These are phyloP conservation scores for Pulicaria dysenterica DNA, from an alignment of 129 eudicot species.

Conservation along the genomic window DNA sequence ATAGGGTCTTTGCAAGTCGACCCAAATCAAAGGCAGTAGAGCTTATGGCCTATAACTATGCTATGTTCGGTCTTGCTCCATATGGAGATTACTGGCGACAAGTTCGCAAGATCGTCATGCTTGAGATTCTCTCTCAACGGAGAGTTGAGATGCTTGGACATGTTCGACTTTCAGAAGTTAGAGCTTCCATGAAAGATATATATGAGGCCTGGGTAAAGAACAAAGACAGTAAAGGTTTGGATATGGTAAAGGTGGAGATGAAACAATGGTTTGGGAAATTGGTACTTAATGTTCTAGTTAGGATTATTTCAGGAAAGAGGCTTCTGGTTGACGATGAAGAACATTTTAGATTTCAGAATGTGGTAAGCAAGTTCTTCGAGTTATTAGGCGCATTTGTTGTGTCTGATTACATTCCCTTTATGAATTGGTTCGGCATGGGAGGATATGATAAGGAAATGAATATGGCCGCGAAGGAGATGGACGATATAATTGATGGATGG, in stretches of 20 bases:
- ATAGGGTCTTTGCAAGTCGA: slow-evolving; percentile 29
- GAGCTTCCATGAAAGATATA: slow-evolving; percentile 14
- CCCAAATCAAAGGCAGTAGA: slow-evolving; percentile 19
- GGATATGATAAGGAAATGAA: slow-evolving; percentile 41
- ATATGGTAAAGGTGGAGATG: slow-evolving; percentile 30
- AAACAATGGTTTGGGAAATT: slow-evolving; percentile 24
- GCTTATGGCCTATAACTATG: slow-evolving; percentile 38
- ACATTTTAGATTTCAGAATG: neutral
- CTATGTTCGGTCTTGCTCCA: slow-evolving; percentile 27
- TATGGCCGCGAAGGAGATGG: slow-evolving; percentile 30
- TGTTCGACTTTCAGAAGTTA: slow-evolving; percentile 30
- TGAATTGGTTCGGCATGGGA: slow-evolving; percentile 32
- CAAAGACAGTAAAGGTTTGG: neutral
- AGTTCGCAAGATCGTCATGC: slow-evolving; percentile 24
- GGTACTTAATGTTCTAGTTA: neutral
- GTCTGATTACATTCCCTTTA: slow-evolving; percentile 38
- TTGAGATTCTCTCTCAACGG: slow-evolving; percentile 23
- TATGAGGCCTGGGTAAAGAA: slow-evolving; percentile 21
- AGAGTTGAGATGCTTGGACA: slow-evolving; percentile 22
- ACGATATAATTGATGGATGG: slow-evolving; percentile 33
- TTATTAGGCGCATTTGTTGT: slow-evolving; percentile 36
- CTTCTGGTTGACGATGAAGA: slow-evolving; percentile 7
- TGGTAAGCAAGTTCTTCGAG: slow-evolving; percentile 18
- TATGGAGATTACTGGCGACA: slow-evolving; percentile 41
- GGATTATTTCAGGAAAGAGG: slow-evolving; percentile 25